Conservation (phyloP, 139 green algal genomes). For the Volvox africanus region DNA sequence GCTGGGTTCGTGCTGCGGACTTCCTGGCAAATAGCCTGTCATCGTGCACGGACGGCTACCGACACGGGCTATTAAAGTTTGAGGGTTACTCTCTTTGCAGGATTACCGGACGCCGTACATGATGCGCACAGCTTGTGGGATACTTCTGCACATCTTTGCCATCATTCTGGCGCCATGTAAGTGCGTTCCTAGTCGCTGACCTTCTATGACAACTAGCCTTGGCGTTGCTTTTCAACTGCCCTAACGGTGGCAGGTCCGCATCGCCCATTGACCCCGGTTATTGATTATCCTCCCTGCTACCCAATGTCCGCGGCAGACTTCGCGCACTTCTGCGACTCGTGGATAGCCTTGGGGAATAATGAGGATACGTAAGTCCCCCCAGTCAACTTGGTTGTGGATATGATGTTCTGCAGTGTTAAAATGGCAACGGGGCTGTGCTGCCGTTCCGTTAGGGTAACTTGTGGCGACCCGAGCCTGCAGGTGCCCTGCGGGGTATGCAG, state of each 20-base stretch:
- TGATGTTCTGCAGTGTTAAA: no score
- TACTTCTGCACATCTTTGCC: constrained; percentile 66
- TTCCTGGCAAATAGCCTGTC: no score
- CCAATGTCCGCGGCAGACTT: constrained; percentile 54
- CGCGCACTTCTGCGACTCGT: constrained; percentile 60
- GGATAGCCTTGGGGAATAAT: constrained; percentile 26
- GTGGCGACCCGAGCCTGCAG: not conserved
- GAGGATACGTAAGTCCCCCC: constrained; percentile 27
- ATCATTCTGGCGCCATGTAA: constrained; percentile 53
- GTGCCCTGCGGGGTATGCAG: constrained; percentile 57
- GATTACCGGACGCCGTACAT: constrained; percentile 60
- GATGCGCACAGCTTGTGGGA: constrained; percentile 60
- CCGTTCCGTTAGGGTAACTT: no score
- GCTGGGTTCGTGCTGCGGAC: no score
- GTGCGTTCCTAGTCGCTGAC: not conserved
- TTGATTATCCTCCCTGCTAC: not conserved
- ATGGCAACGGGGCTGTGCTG: no score
- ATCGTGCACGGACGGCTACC: no score
- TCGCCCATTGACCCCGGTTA: no score
- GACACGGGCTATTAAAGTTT: no score
- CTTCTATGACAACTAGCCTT: not conserved
- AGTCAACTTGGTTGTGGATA: no score
- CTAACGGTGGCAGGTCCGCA: no score
- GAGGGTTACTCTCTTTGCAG: not conserved
- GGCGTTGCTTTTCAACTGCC: no score